phyloP scores from a whole-genome alignment of 495 filamentous ascomycete species.

The Annulohypoxylon maeteangense region DNA sequence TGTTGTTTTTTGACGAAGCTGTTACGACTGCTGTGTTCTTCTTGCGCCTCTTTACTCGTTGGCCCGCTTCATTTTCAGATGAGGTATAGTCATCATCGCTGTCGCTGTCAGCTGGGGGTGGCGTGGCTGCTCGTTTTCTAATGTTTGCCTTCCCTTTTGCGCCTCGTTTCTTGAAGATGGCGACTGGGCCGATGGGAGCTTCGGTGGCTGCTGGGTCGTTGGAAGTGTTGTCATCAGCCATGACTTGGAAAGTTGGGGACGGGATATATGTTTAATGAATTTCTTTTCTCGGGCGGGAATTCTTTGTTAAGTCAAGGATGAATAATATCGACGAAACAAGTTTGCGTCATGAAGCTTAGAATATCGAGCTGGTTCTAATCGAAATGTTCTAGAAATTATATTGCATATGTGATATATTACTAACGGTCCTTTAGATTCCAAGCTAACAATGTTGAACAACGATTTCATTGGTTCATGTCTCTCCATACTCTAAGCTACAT shows the following conservation, averaged over 20 bases:
- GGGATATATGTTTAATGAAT: background rate
- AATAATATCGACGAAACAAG: background rate
- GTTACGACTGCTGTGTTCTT: slow-evolving; percentile 72
- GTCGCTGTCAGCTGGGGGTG: slow-evolving; percentile 72
- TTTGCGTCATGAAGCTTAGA: slow-evolving; percentile 5
- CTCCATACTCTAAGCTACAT: background rate
- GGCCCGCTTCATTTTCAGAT: slow-evolving; percentile 79
- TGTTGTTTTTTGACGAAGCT: slow-evolving; percentile 59
- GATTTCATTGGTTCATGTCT: background rate
- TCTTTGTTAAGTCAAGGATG: background rate
- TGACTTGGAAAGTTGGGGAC: slow-evolving; percentile 19
- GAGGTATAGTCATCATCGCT: slow-evolving; percentile 72
- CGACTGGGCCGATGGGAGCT: slow-evolving; percentile 57
- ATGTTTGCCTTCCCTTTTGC: slow-evolving; percentile 79
- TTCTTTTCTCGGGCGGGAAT: background rate
- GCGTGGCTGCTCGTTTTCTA: slow-evolving; percentile 84
- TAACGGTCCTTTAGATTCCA: background rate
- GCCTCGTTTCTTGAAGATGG: slow-evolving; percentile 88
- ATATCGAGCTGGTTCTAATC: slow-evolving; percentile 8
- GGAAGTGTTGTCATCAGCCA: slow-evolving; percentile 44
- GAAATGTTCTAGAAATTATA: slow-evolving; percentile 33
- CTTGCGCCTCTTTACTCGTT: slow-evolving; percentile 78
- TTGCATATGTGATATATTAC: slow-evolving; percentile 29
- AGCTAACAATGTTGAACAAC: background rate
- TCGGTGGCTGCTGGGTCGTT: slow-evolving; percentile 40